These are phyloP conservation scores for Aspergillus sparsus DNA, from an alignment of 495 filamentous ascomycete genomes.

Conservation along the genomic window DNA sequence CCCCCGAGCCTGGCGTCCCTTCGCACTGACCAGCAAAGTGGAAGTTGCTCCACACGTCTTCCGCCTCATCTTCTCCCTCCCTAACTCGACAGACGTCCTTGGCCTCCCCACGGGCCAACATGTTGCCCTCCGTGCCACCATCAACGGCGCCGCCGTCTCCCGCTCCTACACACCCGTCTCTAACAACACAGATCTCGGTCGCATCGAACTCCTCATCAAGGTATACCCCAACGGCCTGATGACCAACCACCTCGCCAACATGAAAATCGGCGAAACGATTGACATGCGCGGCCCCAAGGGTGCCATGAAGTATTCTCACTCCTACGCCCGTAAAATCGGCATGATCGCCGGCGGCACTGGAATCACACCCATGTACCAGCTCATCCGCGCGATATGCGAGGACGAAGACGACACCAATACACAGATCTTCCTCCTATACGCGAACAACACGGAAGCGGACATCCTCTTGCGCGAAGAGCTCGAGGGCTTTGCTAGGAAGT, in stretches of 20 bases:
- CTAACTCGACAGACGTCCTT: conserved; percentile 38
- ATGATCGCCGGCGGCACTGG: conserved; percentile 57
- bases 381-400: conserved; percentile 54
- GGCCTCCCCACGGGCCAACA: conserved; percentile 58
- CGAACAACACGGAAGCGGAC: conserved; percentile 42
- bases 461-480: conserved; percentile 47
- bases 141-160: conserved; percentile 45
- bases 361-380: conserved; percentile 59
- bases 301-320: conserved; percentile 44
- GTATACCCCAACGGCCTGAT: conserved; percentile 50
- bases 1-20: conserved; percentile 35
- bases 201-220: conserved; percentile 50
- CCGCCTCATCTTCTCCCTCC: conserved; percentile 50
- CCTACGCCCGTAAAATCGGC: conserved; percentile 39
- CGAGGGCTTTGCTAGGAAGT: conserved; percentile 43
- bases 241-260: conserved; percentile 46
- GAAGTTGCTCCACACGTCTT: conserved; percentile 48
- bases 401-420: conserved; percentile 45
- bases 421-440: conserved; percentile 48
- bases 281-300: conserved; percentile 53
- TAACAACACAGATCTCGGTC: conserved; percentile 51
- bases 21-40: conserved; percentile 47
- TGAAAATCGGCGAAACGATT: conserved; percentile 44
- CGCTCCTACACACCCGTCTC: conserved; percentile 55
- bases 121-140: conserved; percentile 47